Base-by-base conservation (phyloP, 225 moss, liverwort and hornwort species). In the Marchantia polymorpha region DNA sequence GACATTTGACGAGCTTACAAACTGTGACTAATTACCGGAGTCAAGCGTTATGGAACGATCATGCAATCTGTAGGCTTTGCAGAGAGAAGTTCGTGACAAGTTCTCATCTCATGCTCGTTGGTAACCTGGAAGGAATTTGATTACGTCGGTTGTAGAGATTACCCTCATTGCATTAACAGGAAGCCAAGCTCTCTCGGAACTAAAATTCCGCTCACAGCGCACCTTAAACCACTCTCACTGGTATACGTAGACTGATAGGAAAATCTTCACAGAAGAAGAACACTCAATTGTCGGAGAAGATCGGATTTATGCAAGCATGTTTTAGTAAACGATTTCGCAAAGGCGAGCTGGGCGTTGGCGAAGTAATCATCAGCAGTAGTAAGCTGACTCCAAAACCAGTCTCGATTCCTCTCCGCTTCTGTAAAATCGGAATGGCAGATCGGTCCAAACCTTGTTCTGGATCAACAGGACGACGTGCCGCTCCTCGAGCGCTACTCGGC, bases 361-460 rank as follows among this genome's bases (percentile, higher is more conserved):
- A 59, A 59, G 22, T 6, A 2, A 15, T 59, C 59, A 0, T 19
- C 2, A 16, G 14, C 59, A 2, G 7, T 16, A 16, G 0, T 2
- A 26, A 23, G 19, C 64, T 64, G 4, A 23, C 64, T 5, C 64
- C 9, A 60, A 13, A 17, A 7, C 19, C 60, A 17, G n/a, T 7
- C n/a, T 39, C 39, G 5, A 39, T 39, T 39, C 5, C 39, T 39
- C 39, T 39, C 39, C 39, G 5, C 39, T 39, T 39, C 39, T 39
- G 39, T 39, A 5, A 39, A 39, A 39, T 39, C 39, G 39, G 39
- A 39, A 39, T 17, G 5, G 58, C 16, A 14, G 5, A 58, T 20
- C 6, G 17, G 49, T 22, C 23, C n/a, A 22, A 50, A 71, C 71
- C 71, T 71, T 51, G 71, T 71, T 71, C 71, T 71, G 50, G 71